Percentiles rank a stretch among this genome's conserved stretches.
phyloP scores from a whole-genome alignment of 176 grass and related monocot species.

The Melocanna baccifera region DNA sequence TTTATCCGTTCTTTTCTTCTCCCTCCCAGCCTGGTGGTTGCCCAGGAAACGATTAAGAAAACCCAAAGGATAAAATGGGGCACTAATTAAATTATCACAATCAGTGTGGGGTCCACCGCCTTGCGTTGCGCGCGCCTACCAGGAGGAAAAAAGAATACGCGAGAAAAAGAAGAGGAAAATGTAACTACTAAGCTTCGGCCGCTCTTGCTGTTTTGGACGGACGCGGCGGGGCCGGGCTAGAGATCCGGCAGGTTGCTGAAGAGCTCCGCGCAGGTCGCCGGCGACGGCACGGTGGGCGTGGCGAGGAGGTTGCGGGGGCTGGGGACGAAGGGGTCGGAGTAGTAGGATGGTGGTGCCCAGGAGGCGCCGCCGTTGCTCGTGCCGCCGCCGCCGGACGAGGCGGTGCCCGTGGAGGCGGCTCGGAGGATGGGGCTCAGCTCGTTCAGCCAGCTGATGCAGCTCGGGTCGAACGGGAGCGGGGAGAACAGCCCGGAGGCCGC shows the following conservation, averaged over 20 bases:
- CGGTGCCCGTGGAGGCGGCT: slow-evolving; percentile 5
- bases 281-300: slow-evolving; percentile 74
- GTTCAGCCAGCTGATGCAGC: slow-evolving; percentile 56
- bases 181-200: not conserved
- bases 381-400: slow-evolving; percentile 1
- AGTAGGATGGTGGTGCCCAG: slow-evolving; percentile 29
- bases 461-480: slow-evolving; percentile 60
- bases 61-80: not conserved
- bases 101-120: slow-evolving; percentile 28
- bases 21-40: not conserved
- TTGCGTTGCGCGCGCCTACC: not conserved
- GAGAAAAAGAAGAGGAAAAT: not conserved
- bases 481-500: slow-evolving; percentile 59
- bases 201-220: slow-evolving; percentile 12
- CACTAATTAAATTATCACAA: slow-evolving; percentile 24
- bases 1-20: not conserved
- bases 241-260: slow-evolving; percentile 44
- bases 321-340: slow-evolving; percentile 55
- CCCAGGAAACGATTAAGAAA: slow-evolving; percentile 19
- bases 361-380: slow-evolving; percentile 14
- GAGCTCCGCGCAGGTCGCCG: slow-evolving; percentile 42
- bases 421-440: slow-evolving; percentile 72
- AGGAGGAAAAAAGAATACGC: not conserved
- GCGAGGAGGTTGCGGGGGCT: slow-evolving; percentile 59
- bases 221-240: not conserved